Conservation (phyloP, 495 filamentous ascomycete genomes). For the Xylaria cubensis region DNA sequence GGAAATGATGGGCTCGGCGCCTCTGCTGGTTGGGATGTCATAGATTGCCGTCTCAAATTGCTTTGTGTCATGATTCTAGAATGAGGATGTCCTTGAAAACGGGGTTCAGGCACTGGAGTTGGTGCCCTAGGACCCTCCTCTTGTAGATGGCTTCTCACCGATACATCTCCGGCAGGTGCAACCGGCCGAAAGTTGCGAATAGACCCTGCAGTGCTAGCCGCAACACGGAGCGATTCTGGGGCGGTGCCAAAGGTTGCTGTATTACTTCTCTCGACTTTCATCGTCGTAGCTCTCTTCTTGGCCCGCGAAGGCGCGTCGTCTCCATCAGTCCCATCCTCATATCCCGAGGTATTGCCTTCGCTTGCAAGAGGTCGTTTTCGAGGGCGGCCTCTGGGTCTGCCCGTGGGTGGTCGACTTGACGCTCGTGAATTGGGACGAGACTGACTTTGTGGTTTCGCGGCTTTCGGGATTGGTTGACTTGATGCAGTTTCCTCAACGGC, state of each 20-base stretch:
- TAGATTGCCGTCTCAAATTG: slow-evolving; percentile 35
- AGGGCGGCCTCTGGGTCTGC: slow-evolving; percentile 54
- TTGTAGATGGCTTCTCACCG: slow-evolving; percentile 63
- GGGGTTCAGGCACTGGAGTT: slow-evolving; percentile 71
- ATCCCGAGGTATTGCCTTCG: slow-evolving; percentile 67
- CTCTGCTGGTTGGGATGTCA: slow-evolving; percentile 25
- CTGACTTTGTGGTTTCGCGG: slow-evolving; percentile 29
- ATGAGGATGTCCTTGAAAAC: slow-evolving; percentile 38
- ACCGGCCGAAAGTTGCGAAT: slow-evolving; percentile 84
- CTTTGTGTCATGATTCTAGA: slow-evolving; percentile 30
- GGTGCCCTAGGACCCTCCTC: slow-evolving; percentile 81
- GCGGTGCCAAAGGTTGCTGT: slow-evolving; percentile 72
- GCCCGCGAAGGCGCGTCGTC: slow-evolving; percentile 55
- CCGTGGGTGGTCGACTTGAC: slow-evolving; percentile 48
- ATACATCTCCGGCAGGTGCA: slow-evolving; percentile 59
- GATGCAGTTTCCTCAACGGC: slow-evolving; percentile 23
- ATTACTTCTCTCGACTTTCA: slow-evolving; percentile 69
- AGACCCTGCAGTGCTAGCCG: slow-evolving; percentile 85
- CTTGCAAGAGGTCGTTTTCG: slow-evolving; percentile 49
- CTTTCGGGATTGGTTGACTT: slow-evolving; percentile 29
- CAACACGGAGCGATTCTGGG: slow-evolving; percentile 81
- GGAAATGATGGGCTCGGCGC: slow-evolving; percentile 23
- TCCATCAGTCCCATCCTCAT: slow-evolving; percentile 74
- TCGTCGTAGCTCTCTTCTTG: slow-evolving; percentile 77
- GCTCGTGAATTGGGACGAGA: slow-evolving; percentile 54